Evolutionary conservation across 2,329 filamentous ascomycete species (phyloP), one percentile per base, ranked within the genome.

Genomic region (Fusarium floridanum): DNA sequence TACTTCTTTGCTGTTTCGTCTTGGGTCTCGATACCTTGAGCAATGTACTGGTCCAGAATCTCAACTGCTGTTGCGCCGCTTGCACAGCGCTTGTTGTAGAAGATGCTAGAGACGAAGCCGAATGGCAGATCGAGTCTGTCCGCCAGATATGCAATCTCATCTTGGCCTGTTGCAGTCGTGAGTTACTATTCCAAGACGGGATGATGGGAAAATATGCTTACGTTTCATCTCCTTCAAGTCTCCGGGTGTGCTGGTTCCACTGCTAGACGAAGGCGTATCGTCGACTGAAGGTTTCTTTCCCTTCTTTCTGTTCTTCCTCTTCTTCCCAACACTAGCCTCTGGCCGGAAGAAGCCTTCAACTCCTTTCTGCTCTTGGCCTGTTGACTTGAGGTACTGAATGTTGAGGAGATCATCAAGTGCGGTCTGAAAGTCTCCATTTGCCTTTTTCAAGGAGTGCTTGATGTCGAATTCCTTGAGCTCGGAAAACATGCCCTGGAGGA

Each of bases 321-420:
- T 81, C 70, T 85, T 86, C 32, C 71, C 78, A 1, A 81, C 81
- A 1, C 83, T 81, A 17, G 86, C 83, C 17, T 90, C 87, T 0
- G 88, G 87, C 43, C 90, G 87, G 24, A 90, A 91, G 80, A 98
- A 98, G 0, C 90, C 95, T 67, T 98, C 95, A n/a, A 98, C 86
- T 0, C 95, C 94, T 80, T 93, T 96, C 2, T 87, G 85, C 2
- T 88, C 85, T 64, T 90, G 86, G 0, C 89, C 89, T 1, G 86
- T 88, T 66, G 95, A 90, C 67, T 94, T 91, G 6, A 98, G 91
- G 78, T 92, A 95, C 22, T 93, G 91, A 16, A 94, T 87, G 74
- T 93, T 97, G 36, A 98, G 88, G 14, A 98, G 85, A 68, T 95
- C 91, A 77, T 98, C 95, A 71, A 97, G 91, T 2, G 94, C 91